Evolutionary conservation across 2,329 filamentous ascomycete species (phyloP).

Genomic region (Colletotrichum sp.): DNA sequence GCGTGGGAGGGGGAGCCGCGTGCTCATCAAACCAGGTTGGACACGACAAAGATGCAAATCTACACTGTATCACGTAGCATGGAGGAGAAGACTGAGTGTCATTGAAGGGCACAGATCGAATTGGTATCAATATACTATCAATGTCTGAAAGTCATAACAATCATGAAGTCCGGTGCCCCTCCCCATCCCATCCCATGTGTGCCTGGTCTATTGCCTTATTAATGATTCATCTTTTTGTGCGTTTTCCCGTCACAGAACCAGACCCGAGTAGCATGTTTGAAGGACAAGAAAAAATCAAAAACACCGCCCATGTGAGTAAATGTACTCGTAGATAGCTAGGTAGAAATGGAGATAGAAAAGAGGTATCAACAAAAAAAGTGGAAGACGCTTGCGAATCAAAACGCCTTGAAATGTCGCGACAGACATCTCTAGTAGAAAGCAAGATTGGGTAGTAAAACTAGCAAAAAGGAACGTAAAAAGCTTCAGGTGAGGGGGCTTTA

Average conservation of each 20-base stretch:
- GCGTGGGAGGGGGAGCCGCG: neutral
- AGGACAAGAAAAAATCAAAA: neutral
- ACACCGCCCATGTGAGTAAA: neutral
- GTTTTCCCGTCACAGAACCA: neutral
- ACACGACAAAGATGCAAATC: neutral
- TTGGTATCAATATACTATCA: constrained; percentile 7
- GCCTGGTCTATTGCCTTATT: neutral
- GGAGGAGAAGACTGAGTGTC: neutral
- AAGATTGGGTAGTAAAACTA: neutral
- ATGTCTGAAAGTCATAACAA: neutral
- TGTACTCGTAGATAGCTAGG: neutral
- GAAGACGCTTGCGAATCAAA: neutral
- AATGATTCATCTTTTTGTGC: neutral
- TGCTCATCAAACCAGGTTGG: neutral
- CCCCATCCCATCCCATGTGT: neutral
- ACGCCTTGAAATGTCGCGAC: neutral
- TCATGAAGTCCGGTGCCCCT: neutral
- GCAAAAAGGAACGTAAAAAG: neutral
- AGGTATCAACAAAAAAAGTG: neutral
- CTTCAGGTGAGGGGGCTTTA: neutral
- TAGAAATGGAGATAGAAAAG: neutral
- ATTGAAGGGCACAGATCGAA: neutral
- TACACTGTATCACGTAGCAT: neutral
- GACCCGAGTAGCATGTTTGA: neutral
- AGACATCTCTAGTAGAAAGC: neutral